phyloP scores from a whole-genome alignment of 2,329 filamentous ascomycete genomes.

The Phaeosphaeriaceae sp. region DNA sequence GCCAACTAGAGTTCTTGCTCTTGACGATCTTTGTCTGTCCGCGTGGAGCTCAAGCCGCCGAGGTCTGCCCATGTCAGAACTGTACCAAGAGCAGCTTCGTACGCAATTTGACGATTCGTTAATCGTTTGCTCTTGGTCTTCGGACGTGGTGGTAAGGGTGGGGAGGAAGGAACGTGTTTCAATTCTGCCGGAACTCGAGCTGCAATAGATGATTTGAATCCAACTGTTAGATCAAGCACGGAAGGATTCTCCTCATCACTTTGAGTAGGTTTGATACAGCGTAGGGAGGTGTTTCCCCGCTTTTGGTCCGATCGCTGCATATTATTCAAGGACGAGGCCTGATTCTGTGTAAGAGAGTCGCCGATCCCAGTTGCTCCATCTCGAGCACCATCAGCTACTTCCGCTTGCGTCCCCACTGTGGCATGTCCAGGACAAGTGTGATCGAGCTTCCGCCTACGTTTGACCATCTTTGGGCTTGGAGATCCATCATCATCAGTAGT shows the following conservation, averaged over 20 bases:
- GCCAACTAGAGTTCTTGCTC: conserved; percentile 23
- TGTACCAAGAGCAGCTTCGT: conserved; percentile 38
- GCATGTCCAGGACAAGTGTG: neutral
- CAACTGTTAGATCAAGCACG: neutral
- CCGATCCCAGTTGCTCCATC: neutral
- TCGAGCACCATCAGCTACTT: neutral
- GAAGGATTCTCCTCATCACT: neutral
- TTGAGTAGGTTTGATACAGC: neutral
- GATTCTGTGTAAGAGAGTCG: neutral
- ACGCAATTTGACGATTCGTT: conserved; percentile 31
- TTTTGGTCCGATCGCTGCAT: neutral
- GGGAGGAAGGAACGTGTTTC: neutral
- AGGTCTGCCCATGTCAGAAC: conserved; percentile 52
- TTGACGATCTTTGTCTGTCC: conserved; percentile 18
- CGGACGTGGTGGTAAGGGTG: neutral
- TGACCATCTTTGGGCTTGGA: conserved; percentile 4
- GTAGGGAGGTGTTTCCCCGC: neutral
- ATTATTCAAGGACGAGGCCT: neutral
- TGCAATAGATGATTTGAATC: neutral
- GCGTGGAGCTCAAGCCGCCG: conserved; percentile 52
- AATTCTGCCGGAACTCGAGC: neutral
- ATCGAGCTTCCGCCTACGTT: neutral
- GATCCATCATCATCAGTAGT: neutral
- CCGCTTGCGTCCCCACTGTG: neutral
- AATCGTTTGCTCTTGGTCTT: conserved; percentile 8